A percentile compares a stretch with the other conserved stretches of the same genome.
These are phyloP conservation scores for Colletotrichum liaoningense DNA, from an alignment of 2,329 filamentous ascomycete species.

Conservation along the genomic window DNA sequence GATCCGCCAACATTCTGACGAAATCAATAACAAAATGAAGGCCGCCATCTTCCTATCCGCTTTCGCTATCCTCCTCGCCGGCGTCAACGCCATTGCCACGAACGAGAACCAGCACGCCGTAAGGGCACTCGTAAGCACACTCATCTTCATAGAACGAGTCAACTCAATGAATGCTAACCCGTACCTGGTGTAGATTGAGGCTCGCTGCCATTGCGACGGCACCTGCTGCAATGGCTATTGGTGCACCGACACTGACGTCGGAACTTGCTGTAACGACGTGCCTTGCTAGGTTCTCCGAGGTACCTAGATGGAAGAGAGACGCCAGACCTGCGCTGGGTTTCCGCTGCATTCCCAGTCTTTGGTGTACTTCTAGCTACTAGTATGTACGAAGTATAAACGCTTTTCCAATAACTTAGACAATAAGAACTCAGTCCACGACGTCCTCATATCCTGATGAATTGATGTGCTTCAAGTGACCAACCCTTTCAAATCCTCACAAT, in stretches of 20 bases:
- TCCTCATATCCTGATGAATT: too few species aligned
- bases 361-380: too few species aligned
- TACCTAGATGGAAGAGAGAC: too few species aligned
- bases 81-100: not conserved
- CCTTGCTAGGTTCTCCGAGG: not conserved
- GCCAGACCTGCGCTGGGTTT: too few species aligned
- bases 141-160: too few species aligned
- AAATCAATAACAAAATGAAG: not conserved
- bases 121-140: conserved; percentile 5
- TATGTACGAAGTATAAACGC: too few species aligned
- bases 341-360: too few species aligned
- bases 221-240: conserved; percentile 13
- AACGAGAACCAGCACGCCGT: not conserved
- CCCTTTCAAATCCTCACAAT: too few species aligned
- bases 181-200: not conserved
- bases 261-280: conserved; percentile 13
- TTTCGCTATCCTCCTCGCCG: not conserved
- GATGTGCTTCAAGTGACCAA: too few species aligned
- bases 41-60: not conserved
- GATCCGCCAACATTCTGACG: too few species aligned
- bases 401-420: too few species aligned
- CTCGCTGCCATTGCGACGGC: conserved; percentile 21
- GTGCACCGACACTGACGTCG: conserved; percentile 13
- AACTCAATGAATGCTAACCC: not conserved
- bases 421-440: too few species aligned